Evolutionary conservation across 164 flowering plant species (phyloP).

Genomic region (Nelumbo lutea): DNA sequence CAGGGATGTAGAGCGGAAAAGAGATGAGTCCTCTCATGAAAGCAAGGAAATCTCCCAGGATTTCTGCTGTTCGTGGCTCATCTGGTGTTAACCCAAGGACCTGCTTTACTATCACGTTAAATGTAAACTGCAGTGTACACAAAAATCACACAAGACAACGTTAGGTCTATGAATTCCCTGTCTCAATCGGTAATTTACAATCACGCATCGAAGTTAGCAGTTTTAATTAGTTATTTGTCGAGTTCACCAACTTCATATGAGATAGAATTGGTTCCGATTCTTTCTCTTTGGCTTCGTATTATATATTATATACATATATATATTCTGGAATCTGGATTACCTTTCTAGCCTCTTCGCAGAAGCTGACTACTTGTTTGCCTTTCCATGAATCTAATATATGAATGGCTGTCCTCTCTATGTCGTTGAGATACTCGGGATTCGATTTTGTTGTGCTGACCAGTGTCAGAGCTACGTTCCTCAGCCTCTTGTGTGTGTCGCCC

Average conservation of each 20-base stretch:
- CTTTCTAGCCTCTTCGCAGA: constrained; percentile 57
- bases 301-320: no score
- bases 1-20: constrained; percentile 50
- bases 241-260: no score
- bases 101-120: constrained; percentile 64
- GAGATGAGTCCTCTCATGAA: constrained; percentile 62
- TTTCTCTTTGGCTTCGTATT: not conserved
- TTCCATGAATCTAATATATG: constrained; percentile 44
- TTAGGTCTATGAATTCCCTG: not conserved
- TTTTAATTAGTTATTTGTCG: no score
- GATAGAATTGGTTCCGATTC: no score
- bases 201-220: no score
- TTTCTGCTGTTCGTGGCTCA: constrained; percentile 36
- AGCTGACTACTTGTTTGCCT: constrained; percentile 27
- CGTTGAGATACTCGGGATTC: constrained; percentile 39
- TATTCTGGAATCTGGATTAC: constrained; percentile 10
- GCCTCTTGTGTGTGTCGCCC: constrained; percentile 51
- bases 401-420: constrained; percentile 35
- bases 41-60: constrained; percentile 50
- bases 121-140: constrained; percentile 41
- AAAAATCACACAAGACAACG: not conserved
- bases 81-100: constrained; percentile 50
- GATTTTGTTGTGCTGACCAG: constrained; percentile 39
- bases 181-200: no score
- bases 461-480: constrained; percentile 44